A percentile compares a stretch with the other conserved stretches of the same genome.
Conservation (phyloP, 2,329 filamentous ascomycete genomes). For the Fusarium newnesense region DNA sequence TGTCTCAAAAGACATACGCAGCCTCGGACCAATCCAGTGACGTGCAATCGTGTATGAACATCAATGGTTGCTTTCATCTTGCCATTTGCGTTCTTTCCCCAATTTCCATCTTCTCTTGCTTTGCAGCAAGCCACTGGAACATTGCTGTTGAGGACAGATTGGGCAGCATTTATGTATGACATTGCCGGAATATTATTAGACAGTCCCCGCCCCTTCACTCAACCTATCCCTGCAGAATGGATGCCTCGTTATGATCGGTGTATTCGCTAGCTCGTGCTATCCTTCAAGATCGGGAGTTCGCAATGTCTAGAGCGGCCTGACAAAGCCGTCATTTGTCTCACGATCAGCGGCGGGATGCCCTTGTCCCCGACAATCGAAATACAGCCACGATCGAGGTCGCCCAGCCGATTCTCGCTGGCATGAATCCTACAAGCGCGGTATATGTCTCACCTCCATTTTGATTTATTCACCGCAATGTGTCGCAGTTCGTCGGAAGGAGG, state of each 20-base stretch:
- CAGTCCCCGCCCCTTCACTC: too few relatives aligned
- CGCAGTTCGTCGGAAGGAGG: too few relatives aligned
- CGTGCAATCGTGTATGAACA: neutral
- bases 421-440: neutral
- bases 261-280: accelerated
- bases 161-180: accelerated
- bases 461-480: neutral
- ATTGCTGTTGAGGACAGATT: accelerated
- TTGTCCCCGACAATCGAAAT: neutral
- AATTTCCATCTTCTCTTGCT: accelerated
- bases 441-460: neutral
- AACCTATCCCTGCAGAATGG: accelerated
- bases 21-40: neutral
- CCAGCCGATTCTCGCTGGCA: accelerated
- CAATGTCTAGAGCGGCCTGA: neutral
- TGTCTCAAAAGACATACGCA: neutral
- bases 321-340: neutral
- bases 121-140: neutral
- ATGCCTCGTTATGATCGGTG: accelerated
- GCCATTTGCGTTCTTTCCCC: neutral
- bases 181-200: neutral
- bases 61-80: neutral
- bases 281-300: accelerated
- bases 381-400: neutral
- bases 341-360: neutral